Base-by-base conservation (phyloP, 108 stramenopile species). In the Fragilaria crotonensis region DNA sequence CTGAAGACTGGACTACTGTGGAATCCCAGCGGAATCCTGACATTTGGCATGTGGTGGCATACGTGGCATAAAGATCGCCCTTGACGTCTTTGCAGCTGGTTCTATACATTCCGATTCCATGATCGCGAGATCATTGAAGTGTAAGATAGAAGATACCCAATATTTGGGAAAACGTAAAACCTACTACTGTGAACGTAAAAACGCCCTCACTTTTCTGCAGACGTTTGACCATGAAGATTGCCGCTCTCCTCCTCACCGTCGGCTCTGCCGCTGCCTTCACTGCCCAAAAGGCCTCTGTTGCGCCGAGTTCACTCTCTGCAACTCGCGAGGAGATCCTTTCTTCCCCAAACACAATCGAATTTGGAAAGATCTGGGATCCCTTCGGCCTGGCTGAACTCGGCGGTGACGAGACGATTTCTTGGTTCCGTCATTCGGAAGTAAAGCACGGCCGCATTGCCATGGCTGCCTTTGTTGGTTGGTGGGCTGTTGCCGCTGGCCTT, bases 381-480 rank as follows among this genome's bases (percentile, higher is more conserved):
- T 75, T 87, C 47, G 80, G 80, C 33, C 70, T 87, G 18, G 65
- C 81, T 26, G 78, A 87, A 7, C 44, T 77, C 30, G 85, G 81
- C 45, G 74, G 76, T 66, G 85, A 83, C 47, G 82, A 78, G 48
- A 87, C 85, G 30, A 63, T 87, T 48, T 78, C 85, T 23, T 87
- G 85, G 85, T 87, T 70, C 81, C 73, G 85, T 54, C 85, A 87
- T 66, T 68, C 85, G 11, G 85, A 87, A 44, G 72, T 83, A 1
- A 87, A 87, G 78, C 86, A 87, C 59, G 86, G 86, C 56, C 83
- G 86, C 33, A 65, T 87, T 61, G 80, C 80, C 62, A 87, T 87
- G 86, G 86, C 86, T 51, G 86, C 87, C 68, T 84, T 88, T 53
- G 78, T 82, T 55, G 87, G 87, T 23, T 89, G 83, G 83, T 73